Evolutionary conservation across 2,329 filamentous ascomycete genomes (phyloP), one percentile per base, ranked within the genome.

Genomic region (Didymella segeticola): DNA sequence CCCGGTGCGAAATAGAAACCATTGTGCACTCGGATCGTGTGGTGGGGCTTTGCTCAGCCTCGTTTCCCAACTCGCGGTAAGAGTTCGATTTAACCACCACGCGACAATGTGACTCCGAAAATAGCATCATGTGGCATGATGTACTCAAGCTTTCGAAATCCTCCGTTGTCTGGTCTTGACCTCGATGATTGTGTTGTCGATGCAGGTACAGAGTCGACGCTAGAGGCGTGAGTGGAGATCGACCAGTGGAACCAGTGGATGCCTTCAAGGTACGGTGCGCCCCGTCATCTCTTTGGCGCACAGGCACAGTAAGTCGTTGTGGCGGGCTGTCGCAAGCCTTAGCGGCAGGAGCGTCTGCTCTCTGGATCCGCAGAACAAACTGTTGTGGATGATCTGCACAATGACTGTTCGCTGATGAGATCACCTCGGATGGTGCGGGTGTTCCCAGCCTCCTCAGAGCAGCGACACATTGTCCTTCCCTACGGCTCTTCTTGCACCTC

Each of bases 31-130:
- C 17, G n/a, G 23, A 38, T 33, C 29, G 34, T 17, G 51, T 49
- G 51, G 51, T 54, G 51, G 51, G 51, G 39, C 45, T 37, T 30
- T 48, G 46, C 51, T 54, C 45, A 49, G 51, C 51, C 51, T 54
- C 51, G 45, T 23, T 53, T 39, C 46, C 27, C 22, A 53, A 36
- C 51, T 29, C 49, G 43, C 51, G 39, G 45, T 39, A 53, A 45
- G 45, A 49, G 25, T 31, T 36, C 19, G 19, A 29, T 12, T 43
- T 17, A 38, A 47, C 22, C 37, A 25, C 36, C 36, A 30, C 27
- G 47, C 46, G 37, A 49, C 38, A 42, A 12, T 3, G 17, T 26
- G n/a, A 31, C 15, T 12, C 51, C 41, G 15, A 43, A 49, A 54
- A 54, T 54, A 54, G 51, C 33, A 54, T 54, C 45, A 54, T 36